Percentiles rank a stretch among this genome's conserved stretches.
These are phyloP conservation scores for Croton setiger DNA, from an alignment of 441 rosid genomes.

Conservation along the genomic window DNA sequence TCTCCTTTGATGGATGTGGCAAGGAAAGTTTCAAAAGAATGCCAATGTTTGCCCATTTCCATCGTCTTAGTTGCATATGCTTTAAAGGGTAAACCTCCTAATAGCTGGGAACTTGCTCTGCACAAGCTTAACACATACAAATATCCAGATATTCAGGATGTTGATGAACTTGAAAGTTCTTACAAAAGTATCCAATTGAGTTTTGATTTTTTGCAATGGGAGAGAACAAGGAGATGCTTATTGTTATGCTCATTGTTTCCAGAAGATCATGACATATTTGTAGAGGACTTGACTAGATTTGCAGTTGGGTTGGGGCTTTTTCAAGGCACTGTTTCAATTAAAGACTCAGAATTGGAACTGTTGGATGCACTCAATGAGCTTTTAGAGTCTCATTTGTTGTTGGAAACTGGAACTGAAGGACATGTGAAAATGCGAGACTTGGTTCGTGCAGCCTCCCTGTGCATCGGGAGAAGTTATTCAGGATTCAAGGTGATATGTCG, in stretches of 20 bases:
- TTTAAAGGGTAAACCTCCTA: not conserved
- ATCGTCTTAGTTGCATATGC: constrained; percentile 15
- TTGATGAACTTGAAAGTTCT: not conserved
- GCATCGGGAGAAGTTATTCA: constrained; percentile 8
- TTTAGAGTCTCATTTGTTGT: constrained; percentile 17
- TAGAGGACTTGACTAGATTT: constrained; percentile 9
- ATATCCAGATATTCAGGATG: not conserved
- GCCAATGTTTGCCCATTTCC: constrained; percentile 16
- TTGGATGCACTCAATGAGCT: not conserved
- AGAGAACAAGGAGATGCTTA: constrained; percentile 9
- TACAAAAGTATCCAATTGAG: constrained; percentile 8
- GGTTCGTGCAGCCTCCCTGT: constrained; percentile 18
- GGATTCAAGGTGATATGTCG: not conserved
- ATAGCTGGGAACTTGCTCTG: not conserved
- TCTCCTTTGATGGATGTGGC: constrained; percentile 8
- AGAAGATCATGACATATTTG: constrained; percentile 8
- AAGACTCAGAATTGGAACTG: not conserved
- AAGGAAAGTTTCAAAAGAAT: constrained; percentile 10
- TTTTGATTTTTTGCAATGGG: not conserved
- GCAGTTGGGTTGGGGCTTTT: constrained; percentile 11
- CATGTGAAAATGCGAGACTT: constrained; percentile 21
- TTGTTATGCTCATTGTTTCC: constrained; percentile 19
- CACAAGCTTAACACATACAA: not conserved
- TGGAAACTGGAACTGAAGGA: not conserved
- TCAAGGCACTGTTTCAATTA: not conserved